These are phyloP conservation scores for Cucumis hystrix DNA, from an alignment of 306 rosid species.

Conservation along the genomic window DNA sequence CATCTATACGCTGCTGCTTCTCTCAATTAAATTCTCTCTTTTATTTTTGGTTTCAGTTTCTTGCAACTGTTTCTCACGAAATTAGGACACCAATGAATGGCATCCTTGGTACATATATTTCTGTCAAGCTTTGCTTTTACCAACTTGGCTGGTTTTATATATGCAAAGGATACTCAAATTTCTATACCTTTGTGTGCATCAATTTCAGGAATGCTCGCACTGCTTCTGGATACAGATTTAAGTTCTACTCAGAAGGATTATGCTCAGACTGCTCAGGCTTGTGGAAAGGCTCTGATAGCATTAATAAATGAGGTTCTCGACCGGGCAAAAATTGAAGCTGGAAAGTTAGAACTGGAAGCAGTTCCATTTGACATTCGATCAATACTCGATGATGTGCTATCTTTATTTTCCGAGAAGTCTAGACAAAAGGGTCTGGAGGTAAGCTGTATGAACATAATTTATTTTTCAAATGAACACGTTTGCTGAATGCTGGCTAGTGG, in stretches of 20 bases:
- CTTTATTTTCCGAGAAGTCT: slow-evolving; percentile 90
- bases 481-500: neutral
- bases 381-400: slow-evolving; percentile 87
- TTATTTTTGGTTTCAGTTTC: slow-evolving; percentile 42
- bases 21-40: slow-evolving; percentile 7
- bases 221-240: slow-evolving; percentile 81
- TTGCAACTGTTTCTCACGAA: slow-evolving; percentile 98
- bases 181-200: neutral
- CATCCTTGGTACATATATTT: slow-evolving; percentile 52
- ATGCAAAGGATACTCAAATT: neutral
- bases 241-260: slow-evolving; percentile 88
- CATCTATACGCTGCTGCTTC: slow-evolving; percentile 9
- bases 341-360: slow-evolving; percentile 89
- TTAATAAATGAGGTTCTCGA: slow-evolving; percentile 96
- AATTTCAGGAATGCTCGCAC: slow-evolving; percentile 84
- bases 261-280: slow-evolving; percentile 93
- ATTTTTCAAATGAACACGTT: neutral
- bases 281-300: slow-evolving; percentile 89
- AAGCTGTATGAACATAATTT: slow-evolving; percentile 4
- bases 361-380: slow-evolving; percentile 89
- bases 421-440: slow-evolving; percentile 93
- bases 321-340: slow-evolving; percentile 94
- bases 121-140: slow-evolving; percentile 1
- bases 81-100: slow-evolving; percentile 99
- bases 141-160: neutral